Evolutionary conservation across 1,139 yeast species (phyloP), one percentile per base, ranked within the genome.

Genomic region (Nakaseomyces delphensis): DNA sequence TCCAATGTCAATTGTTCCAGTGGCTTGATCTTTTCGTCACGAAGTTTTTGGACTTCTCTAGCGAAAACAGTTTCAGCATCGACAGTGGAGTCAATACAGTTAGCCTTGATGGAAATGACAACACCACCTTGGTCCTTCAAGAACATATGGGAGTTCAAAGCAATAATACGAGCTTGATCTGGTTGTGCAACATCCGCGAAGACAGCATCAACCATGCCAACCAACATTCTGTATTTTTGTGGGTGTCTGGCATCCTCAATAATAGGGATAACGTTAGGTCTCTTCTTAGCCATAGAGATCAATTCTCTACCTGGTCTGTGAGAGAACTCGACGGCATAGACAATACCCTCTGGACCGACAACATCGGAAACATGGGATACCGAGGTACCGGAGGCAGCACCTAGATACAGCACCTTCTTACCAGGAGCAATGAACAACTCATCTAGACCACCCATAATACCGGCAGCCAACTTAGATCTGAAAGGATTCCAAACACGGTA

Each of bases 401-500:
- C 98, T 65, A 91, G 73, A 70, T 91, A 91, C 55, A 91, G 77
- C 44, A 91, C 98, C 76, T 91, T 91, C 74, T 85, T 85, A 64
- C 98, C 98, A 62, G 98, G 98, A 45, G 86, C 94, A 69, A 91
- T 83, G 72, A 87, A 94, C 59, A 93, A 72, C 71, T 93, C 96
- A 67, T 91, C 98, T 59, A 91, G 73, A 81, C 98, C 98, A 71
- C 98, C 98, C 87, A 91, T 84, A 58, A 91, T 85, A 84, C 98
- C 98, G 50, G 98, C 98, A 65, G 98, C 98, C 73, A 91, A 76
- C 79, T 91, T 91, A 52, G 97, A 91, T 82, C 98, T 83, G 83
- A 91, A 91, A 53, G 98, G 98, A 71, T 91, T 91, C 99, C 99
- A 91, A 55, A 91, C 98, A 78, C 98, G 89, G 80, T 91, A 91